Evolutionary conservation across 108 stramenopile species (phyloP).

Genomic region (Discostella pseudostelligera): DNA sequence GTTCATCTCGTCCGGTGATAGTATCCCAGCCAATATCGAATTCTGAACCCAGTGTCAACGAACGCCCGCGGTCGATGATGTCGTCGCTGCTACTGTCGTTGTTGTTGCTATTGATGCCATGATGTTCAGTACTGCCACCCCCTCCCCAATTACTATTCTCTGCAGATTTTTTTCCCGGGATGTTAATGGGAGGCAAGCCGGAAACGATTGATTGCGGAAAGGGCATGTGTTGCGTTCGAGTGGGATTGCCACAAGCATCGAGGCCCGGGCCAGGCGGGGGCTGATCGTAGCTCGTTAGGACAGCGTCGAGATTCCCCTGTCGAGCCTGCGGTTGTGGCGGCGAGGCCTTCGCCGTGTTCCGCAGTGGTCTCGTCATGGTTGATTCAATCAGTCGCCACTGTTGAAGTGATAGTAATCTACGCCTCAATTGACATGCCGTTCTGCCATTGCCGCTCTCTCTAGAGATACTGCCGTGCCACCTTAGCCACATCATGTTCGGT

Average conservation of each 20-base stretch:
- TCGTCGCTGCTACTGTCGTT: background rate
- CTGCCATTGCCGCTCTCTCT: too few relatives aligned
- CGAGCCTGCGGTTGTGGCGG: constrained; percentile 8
- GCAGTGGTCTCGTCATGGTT: background rate
- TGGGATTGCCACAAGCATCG: background rate
- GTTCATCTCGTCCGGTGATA: constrained; percentile 10
- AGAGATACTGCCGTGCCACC: too few relatives aligned
- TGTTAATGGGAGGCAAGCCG: background rate
- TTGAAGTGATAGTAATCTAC: too few relatives aligned
- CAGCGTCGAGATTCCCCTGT: constrained; percentile 16
- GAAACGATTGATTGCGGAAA: background rate
- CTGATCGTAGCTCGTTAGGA: constrained; percentile 21
- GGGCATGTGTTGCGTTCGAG: background rate
- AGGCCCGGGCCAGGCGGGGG: background rate
- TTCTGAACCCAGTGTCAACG: constrained; percentile 29
- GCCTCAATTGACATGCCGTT: too few relatives aligned
- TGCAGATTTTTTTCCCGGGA: background rate
- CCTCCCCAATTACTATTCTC: background rate
- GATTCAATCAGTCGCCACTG: too few relatives aligned
- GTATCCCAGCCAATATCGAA: constrained; percentile 23
- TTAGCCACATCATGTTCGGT: too few relatives aligned
- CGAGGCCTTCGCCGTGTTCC: background rate
- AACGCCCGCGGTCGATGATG: constrained; percentile 24
- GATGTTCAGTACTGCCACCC: background rate
- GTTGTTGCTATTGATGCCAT: constrained; percentile 1